Conservation (phyloP, 495 filamentous ascomycete species). For the Usnea hakonensis region DNA sequence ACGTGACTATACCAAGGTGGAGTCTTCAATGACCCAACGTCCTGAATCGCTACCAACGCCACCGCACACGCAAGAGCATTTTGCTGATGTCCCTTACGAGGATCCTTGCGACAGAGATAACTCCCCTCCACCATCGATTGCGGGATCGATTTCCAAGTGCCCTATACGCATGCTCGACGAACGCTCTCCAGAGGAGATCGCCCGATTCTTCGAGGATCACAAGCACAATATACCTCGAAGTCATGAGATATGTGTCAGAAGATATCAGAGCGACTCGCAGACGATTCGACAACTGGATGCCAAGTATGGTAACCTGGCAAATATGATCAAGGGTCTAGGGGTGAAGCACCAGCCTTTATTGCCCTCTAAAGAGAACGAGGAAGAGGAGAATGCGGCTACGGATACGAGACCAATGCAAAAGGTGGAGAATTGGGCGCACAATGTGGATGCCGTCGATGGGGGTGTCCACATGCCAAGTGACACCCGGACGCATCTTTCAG, state of each 20-base stretch:
- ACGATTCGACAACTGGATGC: constrained; percentile 78
- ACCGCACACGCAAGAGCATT: constrained; percentile 11
- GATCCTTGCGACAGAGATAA: constrained; percentile 34
- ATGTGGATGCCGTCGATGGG: constrained; percentile 28
- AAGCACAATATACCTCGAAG: constrained; percentile 88
- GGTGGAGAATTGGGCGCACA: constrained; percentile 74
- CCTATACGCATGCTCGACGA: constrained; percentile 85
- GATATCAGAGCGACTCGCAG: constrained; percentile 75
- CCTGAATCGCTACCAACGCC: constrained; percentile 28
- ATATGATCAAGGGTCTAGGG: constrained; percentile 82
- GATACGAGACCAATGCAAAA: constrained; percentile 48
- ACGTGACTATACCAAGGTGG: constrained; percentile 16
- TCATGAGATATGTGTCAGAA: constrained; percentile 80
- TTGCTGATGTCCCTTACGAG: constrained; percentile 35
- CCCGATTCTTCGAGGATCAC: constrained; percentile 80
- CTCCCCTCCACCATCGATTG: constrained; percentile 45
- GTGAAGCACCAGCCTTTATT: constrained; percentile 76
- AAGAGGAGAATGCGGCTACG: constrained; percentile 35
- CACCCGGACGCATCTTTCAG: constrained; percentile 34
- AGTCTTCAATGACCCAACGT: constrained; percentile 31
- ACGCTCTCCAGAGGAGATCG: constrained; percentile 85
- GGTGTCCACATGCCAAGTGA: constrained; percentile 17
- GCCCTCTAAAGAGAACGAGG: constrained; percentile 50
- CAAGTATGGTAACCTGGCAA: constrained; percentile 82
- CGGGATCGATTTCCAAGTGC: constrained; percentile 55